Base-by-base conservation (phyloP, 2,329 filamentous ascomycete species). In the Paracamarosporium sp. region DNA sequence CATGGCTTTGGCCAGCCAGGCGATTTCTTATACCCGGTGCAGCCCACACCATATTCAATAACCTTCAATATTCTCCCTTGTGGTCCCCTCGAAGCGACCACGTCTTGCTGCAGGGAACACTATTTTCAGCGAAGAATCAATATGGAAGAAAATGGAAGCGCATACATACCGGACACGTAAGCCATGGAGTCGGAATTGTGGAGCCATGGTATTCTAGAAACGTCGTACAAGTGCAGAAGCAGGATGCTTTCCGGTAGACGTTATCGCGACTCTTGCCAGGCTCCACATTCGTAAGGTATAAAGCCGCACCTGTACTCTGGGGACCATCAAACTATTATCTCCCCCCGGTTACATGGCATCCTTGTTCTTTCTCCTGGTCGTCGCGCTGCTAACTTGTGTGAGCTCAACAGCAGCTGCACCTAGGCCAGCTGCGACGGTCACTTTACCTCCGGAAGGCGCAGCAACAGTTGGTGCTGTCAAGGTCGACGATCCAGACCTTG, bases 401-500 rank as follows among this genome's bases (percentile, higher is more conserved):
- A 35, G 24, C 4, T 12, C 12, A 3, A 35, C 35, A 31, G 11
- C 22, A 11, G 40, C 48, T 15, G 33, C 43, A 11, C 46, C 58
- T 3, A 22, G 25, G n/a, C 51, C 55, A 24, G 36, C 35, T n/a
- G 51, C 55, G n/a, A 47, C 53, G 2, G 17, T 33, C 5, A 53
- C 48, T 15, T 28, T 25, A 22, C 66, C 67, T 11, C 62, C 65
- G 1, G 50, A 51, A 43, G 66, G 66, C n/a, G 40, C 51, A 8
- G 36, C 40, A 30, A 64, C 45, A n/a, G 48, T 64, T 17, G 33
- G 20, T 20, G 44, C 31, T 5, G 60, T 65, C 12, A 56, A 53
- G 9, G 33, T 65, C 1, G 53, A 63, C 20, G 53, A 59, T 2
- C 56, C 65, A 13, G 58, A 65, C n/a, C 59, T 69, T 15, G 66